Conservation (phyloP, 2,329 filamentous ascomycete genomes). For the Alternaria panax region DNA sequence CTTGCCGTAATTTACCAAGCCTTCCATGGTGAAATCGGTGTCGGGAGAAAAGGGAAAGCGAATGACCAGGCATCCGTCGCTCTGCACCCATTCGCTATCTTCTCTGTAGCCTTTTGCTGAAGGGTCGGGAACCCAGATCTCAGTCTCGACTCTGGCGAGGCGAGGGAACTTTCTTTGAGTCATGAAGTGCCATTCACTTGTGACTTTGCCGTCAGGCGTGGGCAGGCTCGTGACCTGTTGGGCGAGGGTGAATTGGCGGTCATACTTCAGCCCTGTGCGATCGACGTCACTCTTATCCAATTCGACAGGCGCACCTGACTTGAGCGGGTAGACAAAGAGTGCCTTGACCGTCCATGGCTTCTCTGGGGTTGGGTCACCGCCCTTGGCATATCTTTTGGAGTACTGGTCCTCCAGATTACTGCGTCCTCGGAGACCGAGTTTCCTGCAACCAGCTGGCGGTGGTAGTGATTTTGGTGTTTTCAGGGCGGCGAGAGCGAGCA, state of each 20-base stretch:
- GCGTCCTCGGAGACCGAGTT: conserved; percentile 57
- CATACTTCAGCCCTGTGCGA: conserved; percentile 74
- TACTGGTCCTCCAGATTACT: conserved; percentile 66
- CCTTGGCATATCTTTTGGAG: conserved; percentile 56
- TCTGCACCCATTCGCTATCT: conserved; percentile 59
- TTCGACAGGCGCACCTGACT: conserved; percentile 81
- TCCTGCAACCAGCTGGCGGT: conserved; percentile 58
- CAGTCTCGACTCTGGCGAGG: conserved; percentile 72
- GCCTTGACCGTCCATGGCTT: conserved; percentile 65
- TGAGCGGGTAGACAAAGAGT: conserved; percentile 81
- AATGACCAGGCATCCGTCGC: conserved; percentile 69
- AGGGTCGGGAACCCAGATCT: conserved; percentile 74
- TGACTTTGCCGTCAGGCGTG: conserved; percentile 52
- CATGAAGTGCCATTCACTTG: conserved; percentile 70
- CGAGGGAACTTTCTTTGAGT: conserved; percentile 73
- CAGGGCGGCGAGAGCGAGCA: conserved; percentile 33
- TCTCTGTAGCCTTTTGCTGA: conserved; percentile 60
- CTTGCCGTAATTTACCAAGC: conserved; percentile 42
- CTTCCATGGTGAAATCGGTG: conserved; percentile 41
- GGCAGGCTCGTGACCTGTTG: conserved; percentile 60
- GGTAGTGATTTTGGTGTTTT: conserved; percentile 32
- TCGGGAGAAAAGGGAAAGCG: conserved; percentile 65
- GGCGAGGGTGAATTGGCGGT: conserved; percentile 84
- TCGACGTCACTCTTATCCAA: conserved; percentile 70
- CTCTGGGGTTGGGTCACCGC: conserved; percentile 32